Percentiles rank a stretch among this genome's conserved stretches.
phyloP scores from a whole-genome alignment of 805 yeast species.

The Hanseniaspora singularis region DNA sequence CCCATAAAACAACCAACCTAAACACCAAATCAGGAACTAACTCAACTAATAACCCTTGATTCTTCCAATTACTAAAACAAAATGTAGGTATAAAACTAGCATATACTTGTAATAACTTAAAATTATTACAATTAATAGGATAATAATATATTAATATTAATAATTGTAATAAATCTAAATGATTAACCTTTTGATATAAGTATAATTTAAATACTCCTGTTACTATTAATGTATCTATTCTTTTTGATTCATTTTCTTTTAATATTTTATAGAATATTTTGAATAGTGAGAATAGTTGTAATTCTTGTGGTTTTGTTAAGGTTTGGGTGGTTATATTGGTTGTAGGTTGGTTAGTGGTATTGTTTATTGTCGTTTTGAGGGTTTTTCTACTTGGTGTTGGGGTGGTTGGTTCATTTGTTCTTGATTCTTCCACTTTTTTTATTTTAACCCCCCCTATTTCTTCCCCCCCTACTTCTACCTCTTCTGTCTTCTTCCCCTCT shows the following conservation, averaged over 20 bases:
- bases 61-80: conserved; percentile 59
- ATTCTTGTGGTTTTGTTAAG: conserved; percentile 3
- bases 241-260: conserved; percentile 44
- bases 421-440: too few relatives aligned
- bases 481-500: too few relatives aligned
- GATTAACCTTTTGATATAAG: conserved; percentile 61
- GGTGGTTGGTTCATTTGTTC: too few relatives aligned
- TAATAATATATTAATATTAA: conserved; percentile 64
- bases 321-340: too few relatives aligned
- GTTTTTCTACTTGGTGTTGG: too few relatives aligned
- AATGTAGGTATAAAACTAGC: conserved; percentile 83
- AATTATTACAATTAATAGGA: conserved; percentile 50
- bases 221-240: conserved; percentile 67
- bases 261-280: conserved; percentile 57
- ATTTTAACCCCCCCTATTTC: too few relatives aligned
- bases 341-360: too few relatives aligned
- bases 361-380: too few relatives aligned
- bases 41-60: conserved; percentile 54
- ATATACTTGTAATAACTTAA: conserved; percentile 61
- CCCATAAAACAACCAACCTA: too few relatives aligned
- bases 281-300: conserved; percentile 40
- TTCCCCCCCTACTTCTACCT: too few relatives aligned
- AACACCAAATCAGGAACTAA: conserved; percentile 56
- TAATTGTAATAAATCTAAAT: conserved; percentile 59
- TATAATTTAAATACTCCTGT: conserved; percentile 77